Conservation (phyloP, 352 stramenopile species). For the Globisporangium camurandrum region DNA sequence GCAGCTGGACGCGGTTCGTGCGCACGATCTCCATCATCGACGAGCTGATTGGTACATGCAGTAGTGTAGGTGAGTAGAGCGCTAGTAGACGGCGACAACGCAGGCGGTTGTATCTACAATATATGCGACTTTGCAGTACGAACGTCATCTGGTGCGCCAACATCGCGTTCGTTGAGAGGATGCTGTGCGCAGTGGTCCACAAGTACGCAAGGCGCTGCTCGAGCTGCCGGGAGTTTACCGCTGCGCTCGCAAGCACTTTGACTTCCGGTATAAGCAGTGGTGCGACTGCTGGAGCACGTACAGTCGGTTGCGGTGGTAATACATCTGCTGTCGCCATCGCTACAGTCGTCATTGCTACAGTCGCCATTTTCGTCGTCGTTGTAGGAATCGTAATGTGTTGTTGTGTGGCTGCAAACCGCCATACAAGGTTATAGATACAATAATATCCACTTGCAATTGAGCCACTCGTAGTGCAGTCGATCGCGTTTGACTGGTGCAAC, state of each 20-base stretch:
- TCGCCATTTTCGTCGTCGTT: not conserved
- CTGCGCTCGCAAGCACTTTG: slow-evolving; percentile 7
- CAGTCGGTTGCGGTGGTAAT: no score
- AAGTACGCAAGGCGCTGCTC: slow-evolving; percentile 66
- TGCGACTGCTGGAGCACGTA: not conserved
- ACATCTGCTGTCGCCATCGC: not conserved
- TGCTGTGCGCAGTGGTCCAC: slow-evolving; percentile 44
- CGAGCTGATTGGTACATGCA: no score
- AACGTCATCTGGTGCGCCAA: slow-evolving; percentile 56
- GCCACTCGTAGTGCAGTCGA: not conserved
- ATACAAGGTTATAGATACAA: no score
- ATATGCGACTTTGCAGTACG: not conserved
- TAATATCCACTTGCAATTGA: not conserved
- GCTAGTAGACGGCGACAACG: not conserved
- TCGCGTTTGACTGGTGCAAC: not conserved
- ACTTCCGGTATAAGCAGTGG: slow-evolving; percentile 8
- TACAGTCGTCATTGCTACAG: not conserved
- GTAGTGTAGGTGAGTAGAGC: not conserved
- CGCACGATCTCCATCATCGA: slow-evolving; percentile 47
- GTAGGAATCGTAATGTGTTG: no score
- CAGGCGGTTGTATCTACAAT: not conserved
- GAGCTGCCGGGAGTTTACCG: slow-evolving; percentile 38
- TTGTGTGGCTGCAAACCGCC: no score
- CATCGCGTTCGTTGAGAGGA: slow-evolving; percentile 26
- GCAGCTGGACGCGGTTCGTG: slow-evolving; percentile 24